phyloP scores from a whole-genome alignment of 352 stramenopile species.

The Phytophthora crassamura region DNA sequence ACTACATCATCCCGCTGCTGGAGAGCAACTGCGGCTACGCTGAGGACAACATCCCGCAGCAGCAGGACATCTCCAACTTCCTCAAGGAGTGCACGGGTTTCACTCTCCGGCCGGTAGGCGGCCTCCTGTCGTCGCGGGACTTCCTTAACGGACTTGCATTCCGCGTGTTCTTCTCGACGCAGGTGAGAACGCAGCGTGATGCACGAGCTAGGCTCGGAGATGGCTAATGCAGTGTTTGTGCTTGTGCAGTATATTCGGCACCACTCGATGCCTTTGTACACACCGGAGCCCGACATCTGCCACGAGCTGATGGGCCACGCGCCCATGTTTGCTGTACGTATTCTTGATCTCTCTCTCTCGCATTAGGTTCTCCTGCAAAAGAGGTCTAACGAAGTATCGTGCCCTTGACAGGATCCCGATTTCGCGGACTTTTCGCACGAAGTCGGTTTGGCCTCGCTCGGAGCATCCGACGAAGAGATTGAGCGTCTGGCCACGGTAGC shows the following conservation, averaged over 20 bases:
- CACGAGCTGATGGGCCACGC: slow-evolving; percentile 97
- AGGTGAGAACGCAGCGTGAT: slow-evolving; percentile 54
- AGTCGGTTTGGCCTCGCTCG: slow-evolving; percentile 96
- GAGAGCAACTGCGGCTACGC: slow-evolving; percentile 96
- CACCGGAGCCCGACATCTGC: slow-evolving; percentile 98
- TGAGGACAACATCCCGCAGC: slow-evolving; percentile 95
- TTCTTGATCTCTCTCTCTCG: background rate
- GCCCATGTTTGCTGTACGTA: slow-evolving; percentile 94
- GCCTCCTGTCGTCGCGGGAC: slow-evolving; percentile 96
- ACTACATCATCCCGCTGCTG: slow-evolving; percentile 93
- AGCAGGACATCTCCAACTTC: slow-evolving; percentile 95
- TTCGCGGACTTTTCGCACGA: slow-evolving; percentile 98
- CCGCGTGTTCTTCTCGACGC: slow-evolving; percentile 98
- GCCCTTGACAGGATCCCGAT: slow-evolving; percentile 89
- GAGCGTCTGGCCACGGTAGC: slow-evolving; percentile 89
- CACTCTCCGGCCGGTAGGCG: slow-evolving; percentile 93
- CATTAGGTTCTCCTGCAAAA: background rate
- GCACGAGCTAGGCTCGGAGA: background rate
- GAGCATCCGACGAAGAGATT: slow-evolving; percentile 96
- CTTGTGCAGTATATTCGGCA: slow-evolving; percentile 95
- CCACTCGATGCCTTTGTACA: slow-evolving; percentile 96
- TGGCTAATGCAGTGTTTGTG: slow-evolving; percentile 2
- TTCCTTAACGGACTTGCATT: slow-evolving; percentile 98
- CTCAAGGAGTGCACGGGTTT: slow-evolving; percentile 93
- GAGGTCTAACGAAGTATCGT: background rate